Evolutionary conservation across 2,329 filamentous ascomycete genomes (phyloP), one percentile per base, ranked within the genome.

Genomic region (Xylaria sp.): DNA sequence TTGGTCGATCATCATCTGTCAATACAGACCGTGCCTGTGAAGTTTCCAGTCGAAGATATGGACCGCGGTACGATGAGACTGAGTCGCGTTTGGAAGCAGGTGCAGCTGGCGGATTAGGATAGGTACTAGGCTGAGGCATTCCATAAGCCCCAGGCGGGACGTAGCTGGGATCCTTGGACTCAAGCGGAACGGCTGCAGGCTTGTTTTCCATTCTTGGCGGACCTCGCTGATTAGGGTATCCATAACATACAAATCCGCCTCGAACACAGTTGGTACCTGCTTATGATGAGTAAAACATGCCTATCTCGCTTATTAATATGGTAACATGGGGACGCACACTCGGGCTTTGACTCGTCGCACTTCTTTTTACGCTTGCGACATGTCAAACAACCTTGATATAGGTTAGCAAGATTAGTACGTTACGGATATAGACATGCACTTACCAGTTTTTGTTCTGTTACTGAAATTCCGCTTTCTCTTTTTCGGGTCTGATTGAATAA

Each of bases 351-450:
- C 83, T 98, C 96, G 78, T 98, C 95, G 78, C 96, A 98, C 82
- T 98, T 98, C 89, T 98, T 98, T 87, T 98, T 98, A 68, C 95
- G 88, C 78, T 89, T 89, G 69, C 95, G 88, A 79, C 95, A 98
- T 6, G 95, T 98, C 81, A 97, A 89, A 80, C 95, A 98, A 36
- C 73, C 73, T 74, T 60, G 12, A 10, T 4, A 41, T 31, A 61
- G 10, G 49, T 72, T 51, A 70, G 68, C 52, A 57, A 56, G 5
- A 64, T 25, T 20, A 13, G 6, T 5, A 5, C 41, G 55, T 13
- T 20, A 31, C 23, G 20, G 28, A 23, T 8, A 23, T 49, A 66
- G 62, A 66, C 28, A 39, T 62, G 20, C 20, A 68, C 71, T 59
- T 71, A 64, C 76, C 76, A 68, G 94, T 98, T 83, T 98, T 98